Evolutionary conservation across 2,329 filamentous ascomycete genomes (phyloP).

Genomic region (Colletotrichum orchidophilum): DNA sequence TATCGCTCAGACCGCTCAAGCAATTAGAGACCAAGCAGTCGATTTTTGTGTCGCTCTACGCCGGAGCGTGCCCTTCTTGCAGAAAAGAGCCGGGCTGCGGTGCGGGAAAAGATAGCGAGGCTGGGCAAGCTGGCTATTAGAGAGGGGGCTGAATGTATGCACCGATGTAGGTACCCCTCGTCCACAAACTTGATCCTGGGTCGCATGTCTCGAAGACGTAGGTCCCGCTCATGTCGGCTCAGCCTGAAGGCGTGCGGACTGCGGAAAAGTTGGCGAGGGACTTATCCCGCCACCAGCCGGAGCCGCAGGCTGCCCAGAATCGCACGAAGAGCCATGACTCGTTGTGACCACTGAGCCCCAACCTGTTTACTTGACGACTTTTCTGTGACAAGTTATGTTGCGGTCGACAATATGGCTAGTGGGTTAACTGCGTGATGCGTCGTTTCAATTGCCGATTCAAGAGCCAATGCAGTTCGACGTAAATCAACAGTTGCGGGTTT

Average conservation of each 20-base stretch:
- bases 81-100: conserved; percentile 6
- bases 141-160: conserved; percentile 8
- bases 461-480: conserved; percentile 5
- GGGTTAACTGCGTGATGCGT: conserved; percentile 11
- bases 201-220: conserved; percentile 7
- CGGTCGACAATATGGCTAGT: not conserved
- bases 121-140: conserved; percentile 7
- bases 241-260: conserved; percentile 22
- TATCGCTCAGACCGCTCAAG: not conserved
- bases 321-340: conserved; percentile 22
- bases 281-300: conserved; percentile 9
- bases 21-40: not conserved
- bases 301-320: conserved; percentile 9
- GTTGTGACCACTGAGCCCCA: conserved; percentile 18
- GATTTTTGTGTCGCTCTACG: not conserved
- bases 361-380: conserved; percentile 18
- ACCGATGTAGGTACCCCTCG: conserved; percentile 11
- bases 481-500: not conserved
- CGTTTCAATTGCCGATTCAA: conserved; percentile 1
- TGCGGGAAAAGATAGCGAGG: conserved; percentile 24
- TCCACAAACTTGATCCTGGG: not conserved
- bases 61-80: conserved; percentile 5
- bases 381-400: conserved; percentile 12
- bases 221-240: conserved; percentile 23
- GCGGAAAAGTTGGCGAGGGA: conserved; percentile 17